Evolutionary conservation across 257 asterid species (phyloP).

Genomic region (Solanum boliviense): DNA sequence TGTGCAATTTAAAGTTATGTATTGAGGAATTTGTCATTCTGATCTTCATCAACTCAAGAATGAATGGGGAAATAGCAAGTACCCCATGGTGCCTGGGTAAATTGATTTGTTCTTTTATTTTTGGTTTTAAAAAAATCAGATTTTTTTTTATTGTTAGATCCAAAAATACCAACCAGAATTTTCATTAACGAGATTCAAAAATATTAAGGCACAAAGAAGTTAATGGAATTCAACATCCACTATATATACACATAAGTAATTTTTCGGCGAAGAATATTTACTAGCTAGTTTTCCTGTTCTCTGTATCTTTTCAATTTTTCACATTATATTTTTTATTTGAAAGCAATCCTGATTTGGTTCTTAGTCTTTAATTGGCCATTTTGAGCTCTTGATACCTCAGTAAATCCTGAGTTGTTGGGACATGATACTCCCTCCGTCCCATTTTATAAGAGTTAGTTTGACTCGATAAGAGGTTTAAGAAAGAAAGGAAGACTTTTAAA

Average conservation of each 20-base stretch:
- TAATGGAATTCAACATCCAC: rapidly evolving
- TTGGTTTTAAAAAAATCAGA: no score
- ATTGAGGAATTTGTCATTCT: no score
- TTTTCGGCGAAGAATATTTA: background rate
- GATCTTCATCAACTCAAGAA: no score
- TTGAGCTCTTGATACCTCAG: background rate
- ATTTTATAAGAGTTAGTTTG: no score
- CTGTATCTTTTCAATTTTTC: background rate
- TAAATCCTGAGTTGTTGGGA: background rate
- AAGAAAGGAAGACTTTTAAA: no score
- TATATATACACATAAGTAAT: background rate
- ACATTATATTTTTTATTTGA: background rate
- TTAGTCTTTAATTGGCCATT: background rate
- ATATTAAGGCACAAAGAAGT: background rate
- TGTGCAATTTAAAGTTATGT: conserved; percentile 5
- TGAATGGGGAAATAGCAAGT: no score
- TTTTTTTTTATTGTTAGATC: background rate
- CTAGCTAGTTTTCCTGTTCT: background rate
- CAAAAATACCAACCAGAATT: background rate
- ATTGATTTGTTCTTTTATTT: no score
- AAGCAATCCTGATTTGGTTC: no score
- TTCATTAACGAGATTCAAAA: background rate
- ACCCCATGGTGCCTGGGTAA: no score
- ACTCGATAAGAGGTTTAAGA: no score
- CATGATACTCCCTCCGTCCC: background rate